Percentiles rank a stretch among this genome's conserved stretches.
Conservation (phyloP, 352 stramenopile genomes). For the Phytophthora macrochlamydospora region DNA sequence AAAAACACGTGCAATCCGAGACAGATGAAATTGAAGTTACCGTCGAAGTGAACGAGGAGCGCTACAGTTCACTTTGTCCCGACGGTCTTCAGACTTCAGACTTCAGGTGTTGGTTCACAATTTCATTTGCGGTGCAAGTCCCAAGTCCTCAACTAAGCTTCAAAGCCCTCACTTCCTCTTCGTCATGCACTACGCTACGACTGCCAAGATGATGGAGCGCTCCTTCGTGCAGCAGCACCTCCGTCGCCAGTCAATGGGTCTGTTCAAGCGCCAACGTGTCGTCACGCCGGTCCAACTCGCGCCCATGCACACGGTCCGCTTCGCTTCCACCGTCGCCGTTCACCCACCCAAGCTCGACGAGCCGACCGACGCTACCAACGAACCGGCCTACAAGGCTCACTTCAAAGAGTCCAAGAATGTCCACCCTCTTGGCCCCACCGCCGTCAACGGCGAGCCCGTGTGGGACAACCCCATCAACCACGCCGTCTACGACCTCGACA, state of each 20-base stretch:
- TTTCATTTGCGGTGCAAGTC: background rate
- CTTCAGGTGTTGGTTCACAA: background rate
- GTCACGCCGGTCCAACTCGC: background rate
- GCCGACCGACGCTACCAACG: conserved; percentile 11
- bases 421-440: conserved; percentile 3
- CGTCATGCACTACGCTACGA: conserved; percentile 14
- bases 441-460: conserved; percentile 22
- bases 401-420: conserved; percentile 13
- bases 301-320: conserved; percentile 2
- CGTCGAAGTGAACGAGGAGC: no score
- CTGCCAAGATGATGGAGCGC: conserved; percentile 17
- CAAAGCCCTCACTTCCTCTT: background rate
- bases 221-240: conserved; percentile 1
- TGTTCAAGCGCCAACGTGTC: conserved; percentile 13
- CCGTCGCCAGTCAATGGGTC: conserved; percentile 5
- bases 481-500: conserved; percentile 45
- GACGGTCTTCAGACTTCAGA: background rate
- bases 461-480: conserved; percentile 55
- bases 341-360: background rate
- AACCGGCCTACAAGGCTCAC: conserved; percentile 17
- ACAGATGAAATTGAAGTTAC: conserved; percentile 7
- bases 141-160: background rate
- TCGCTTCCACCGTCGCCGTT: conserved; percentile 7
- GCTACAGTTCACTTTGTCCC: background rate
- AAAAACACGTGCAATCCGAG: conserved; percentile 3